These are phyloP conservation scores for Blastocystis sp. DNA, from an alignment of 352 stramenopile genomes.

Conservation along the genomic window DNA sequence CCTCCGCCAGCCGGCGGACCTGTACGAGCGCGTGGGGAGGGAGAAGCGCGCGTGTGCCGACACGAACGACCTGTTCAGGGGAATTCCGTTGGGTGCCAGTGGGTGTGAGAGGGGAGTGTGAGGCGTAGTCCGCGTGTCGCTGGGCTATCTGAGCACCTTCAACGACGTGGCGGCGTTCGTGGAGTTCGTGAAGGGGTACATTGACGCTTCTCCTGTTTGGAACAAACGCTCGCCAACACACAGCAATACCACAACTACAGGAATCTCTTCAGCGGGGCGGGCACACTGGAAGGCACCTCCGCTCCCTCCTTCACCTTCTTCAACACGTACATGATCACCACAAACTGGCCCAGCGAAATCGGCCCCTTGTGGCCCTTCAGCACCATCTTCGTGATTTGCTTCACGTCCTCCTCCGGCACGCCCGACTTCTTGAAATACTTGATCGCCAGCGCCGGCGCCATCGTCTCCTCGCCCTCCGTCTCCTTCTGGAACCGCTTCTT, in stretches of 20 bases:
- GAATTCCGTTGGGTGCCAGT: slow-evolving; percentile 75
- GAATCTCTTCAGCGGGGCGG: slow-evolving; percentile 52
- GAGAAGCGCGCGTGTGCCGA: slow-evolving; percentile 75
- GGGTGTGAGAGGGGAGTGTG: slow-evolving; percentile 75
- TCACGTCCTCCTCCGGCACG: slow-evolving; percentile 21
- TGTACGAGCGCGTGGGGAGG: not conserved
- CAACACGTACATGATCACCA: slow-evolving; percentile 67
- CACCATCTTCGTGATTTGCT: slow-evolving; percentile 44
- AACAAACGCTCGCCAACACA: slow-evolving; percentile 15
- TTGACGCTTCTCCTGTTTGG: slow-evolving; percentile 6
- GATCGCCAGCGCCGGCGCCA: slow-evolving; percentile 28
- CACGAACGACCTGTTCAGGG: slow-evolving; percentile 73
- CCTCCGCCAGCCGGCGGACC: not conserved
- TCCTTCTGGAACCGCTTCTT: slow-evolving; percentile 58
- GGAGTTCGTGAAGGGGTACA: slow-evolving; percentile 74
- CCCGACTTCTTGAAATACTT: slow-evolving; percentile 65
- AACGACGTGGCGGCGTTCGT: slow-evolving; percentile 79
- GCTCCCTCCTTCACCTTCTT: slow-evolving; percentile 58
- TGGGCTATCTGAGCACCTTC: slow-evolving; percentile 80
- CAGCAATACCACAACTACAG: slow-evolving; percentile 22
- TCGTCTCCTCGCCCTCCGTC: slow-evolving; percentile 44
- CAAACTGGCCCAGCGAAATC: slow-evolving; percentile 51
- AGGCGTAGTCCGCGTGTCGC: slow-evolving; percentile 76
- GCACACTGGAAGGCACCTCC: slow-evolving; percentile 36
- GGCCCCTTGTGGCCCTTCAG: slow-evolving; percentile 43